Base-by-base conservation (phyloP, 345 rosid species). In the Sisymbrium irio region DNA sequence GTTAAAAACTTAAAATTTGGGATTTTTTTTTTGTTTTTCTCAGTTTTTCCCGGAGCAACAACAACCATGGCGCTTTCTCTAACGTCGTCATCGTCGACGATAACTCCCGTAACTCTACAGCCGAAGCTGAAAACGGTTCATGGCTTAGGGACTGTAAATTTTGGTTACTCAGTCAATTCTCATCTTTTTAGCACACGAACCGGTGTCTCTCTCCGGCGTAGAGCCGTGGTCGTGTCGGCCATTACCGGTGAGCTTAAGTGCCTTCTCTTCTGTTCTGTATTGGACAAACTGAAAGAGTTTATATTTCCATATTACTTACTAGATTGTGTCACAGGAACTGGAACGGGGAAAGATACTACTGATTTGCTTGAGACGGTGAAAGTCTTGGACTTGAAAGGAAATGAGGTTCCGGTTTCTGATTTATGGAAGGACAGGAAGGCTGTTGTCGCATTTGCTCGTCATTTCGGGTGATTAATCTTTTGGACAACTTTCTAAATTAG, bases 361-460 rank as follows among this genome's bases (percentile, higher is more conserved):
- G 82, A 77, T 77, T 77, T 77, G 53, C 37, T 94, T 69, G 89
- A 88, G 25, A 77, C 78, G 1, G 92, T 89, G 44, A 37, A 84
- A 61, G 84, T 91, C 53, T 79, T 86, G 74, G 92, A 83, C 83
- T 81, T 89, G 84, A 80, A 73, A 47, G 96, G 96, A 25, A 81
- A 84, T 14, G 90, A 75, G 71, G 65, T 88, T 71, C 87, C 84
- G 1, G 79, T 94, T 72, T 88, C 97, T 53, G 86, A 89, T 83
- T 66, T 94, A 62, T 94, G 97, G 97, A 88, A 88, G 53, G 93
- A 88, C 5, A 79, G 96, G 70, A 94, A 83, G 73, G 88, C 93
- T 0, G 90, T 89, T 58, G 84, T 94, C 35, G 97, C 97, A 2
- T 91, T 91, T 76, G 95, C 96, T 71, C 96, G 97, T 78, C 98